Conservation (phyloP, 2,329 filamentous ascomycete species). For the Cladosporium sp. region DNA sequence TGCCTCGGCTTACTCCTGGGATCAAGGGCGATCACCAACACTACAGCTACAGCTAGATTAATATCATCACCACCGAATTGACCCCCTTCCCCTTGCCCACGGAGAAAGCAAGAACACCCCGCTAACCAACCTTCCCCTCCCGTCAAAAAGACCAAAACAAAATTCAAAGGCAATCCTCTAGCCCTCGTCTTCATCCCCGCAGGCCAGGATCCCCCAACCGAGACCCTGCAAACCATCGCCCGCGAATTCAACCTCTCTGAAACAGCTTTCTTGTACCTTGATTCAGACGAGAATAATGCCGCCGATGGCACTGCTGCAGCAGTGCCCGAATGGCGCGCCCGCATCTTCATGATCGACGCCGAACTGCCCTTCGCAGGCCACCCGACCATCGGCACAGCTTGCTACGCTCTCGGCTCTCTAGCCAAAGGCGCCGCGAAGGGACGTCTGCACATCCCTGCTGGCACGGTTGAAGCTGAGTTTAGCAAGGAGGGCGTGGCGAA, state of each 20-base stretch:
- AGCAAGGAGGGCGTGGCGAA: constrained; percentile 45
- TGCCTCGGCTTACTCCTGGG: too few species aligned
- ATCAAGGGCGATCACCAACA: too few species aligned
- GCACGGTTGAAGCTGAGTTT: constrained; percentile 38
- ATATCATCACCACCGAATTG: too few species aligned
- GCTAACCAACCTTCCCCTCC: not conserved
- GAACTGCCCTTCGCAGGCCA: constrained; percentile 57
- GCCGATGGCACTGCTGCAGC: constrained; percentile 7
- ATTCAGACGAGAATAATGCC: not conserved
- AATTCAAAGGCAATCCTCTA: constrained; percentile 51
- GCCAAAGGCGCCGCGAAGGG: constrained; percentile 30
- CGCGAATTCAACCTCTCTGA: constrained; percentile 57
- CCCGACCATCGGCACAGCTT: constrained; percentile 54
- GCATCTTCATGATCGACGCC: constrained; percentile 50
- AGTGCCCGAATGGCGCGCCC: constrained; percentile 39
- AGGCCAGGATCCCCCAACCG: constrained; percentile 35
- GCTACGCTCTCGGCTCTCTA: constrained; percentile 39
- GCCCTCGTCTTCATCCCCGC: constrained; percentile 50
- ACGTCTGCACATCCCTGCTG: constrained; percentile 41
- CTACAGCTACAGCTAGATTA: not conserved
- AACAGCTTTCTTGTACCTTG: constrained; percentile 50
- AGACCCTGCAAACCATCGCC: constrained; percentile 51
- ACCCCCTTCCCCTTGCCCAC: too few species aligned
- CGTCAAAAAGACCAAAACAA: constrained; percentile 30
- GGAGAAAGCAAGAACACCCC: not conserved